Percentiles rank a stretch among this genome's conserved stretches.
Evolutionary conservation across 495 filamentous ascomycete species (phyloP).

Genomic region (Copromyces sp.): DNA sequence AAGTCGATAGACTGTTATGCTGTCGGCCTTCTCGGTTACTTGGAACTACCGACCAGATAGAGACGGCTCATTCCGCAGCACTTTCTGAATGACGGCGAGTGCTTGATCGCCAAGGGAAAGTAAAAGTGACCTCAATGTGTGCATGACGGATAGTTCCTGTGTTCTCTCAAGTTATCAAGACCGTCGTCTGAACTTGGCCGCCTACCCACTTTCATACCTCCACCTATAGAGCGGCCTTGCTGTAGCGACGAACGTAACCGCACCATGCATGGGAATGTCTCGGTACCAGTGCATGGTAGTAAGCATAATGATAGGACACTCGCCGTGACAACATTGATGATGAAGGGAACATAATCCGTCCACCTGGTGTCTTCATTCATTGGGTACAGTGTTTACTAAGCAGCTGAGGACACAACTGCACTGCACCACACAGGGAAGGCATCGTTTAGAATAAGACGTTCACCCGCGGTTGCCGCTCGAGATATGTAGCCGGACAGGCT

Average conservation of each 20-base stretch:
- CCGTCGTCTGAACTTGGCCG: background rate
- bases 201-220: background rate
- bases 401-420: background rate
- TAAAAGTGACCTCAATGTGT: background rate
- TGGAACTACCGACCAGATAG: background rate
- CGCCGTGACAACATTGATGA: background rate
- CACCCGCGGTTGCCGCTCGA: background rate
- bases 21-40: background rate
- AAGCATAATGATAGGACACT: background rate
- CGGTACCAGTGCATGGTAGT: background rate
- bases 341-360: background rate
- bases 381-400: background rate
- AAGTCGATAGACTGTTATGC: background rate
- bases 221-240: background rate
- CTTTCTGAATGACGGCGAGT: background rate
- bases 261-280: background rate
- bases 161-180: background rate
- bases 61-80: background rate
- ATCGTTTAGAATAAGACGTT: background rate
- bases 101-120: background rate
- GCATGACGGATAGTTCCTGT: background rate
- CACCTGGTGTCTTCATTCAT: background rate
- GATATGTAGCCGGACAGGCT: background rate
- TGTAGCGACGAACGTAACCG: background rate
- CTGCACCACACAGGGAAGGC: background rate